Conservation (phyloP, 768 basidiomycete species). For the Terana coerulea region DNA sequence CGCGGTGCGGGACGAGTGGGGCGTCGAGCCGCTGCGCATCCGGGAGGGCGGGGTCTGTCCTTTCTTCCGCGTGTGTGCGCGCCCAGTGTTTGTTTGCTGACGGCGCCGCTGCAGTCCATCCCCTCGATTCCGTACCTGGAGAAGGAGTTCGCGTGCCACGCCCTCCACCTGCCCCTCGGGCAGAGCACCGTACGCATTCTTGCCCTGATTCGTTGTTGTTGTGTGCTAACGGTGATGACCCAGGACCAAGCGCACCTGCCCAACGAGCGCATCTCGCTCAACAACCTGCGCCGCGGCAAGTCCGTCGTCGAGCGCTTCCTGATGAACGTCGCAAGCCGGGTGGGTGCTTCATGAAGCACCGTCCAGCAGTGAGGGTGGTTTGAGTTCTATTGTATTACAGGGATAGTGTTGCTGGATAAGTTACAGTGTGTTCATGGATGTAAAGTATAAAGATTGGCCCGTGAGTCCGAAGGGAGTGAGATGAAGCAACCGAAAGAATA, state of each 20-base stretch:
- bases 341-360: no score
- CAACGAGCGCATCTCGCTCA: conserved; percentile 85
- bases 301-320: conserved; percentile 75
- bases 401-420: no score
- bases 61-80: neutral
- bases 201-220: neutral
- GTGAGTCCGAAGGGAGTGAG: no score
- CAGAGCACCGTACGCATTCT: conserved; percentile 69
- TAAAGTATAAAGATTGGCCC: no score
- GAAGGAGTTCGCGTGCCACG: conserved; percentile 84
- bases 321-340: conserved; percentile 41
- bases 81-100: neutral
- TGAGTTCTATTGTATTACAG: no score
- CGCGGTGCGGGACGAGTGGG: conserved; percentile 87
- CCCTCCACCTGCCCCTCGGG: conserved; percentile 92
- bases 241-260: conserved; percentile 92
- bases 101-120: conserved; percentile 59
- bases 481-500: no score
- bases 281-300: conserved; percentile 77
- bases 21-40: conserved; percentile 77
- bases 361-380: no score
- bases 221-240: neutral
- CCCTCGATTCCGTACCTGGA: conserved; percentile 94
- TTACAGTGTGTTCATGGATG: no score
- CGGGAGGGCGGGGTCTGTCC: conserved; percentile 85